Evolutionary conservation across 371 early-diverging fungal genomes (phyloP).

Genomic region (Phascolomyces articulosus): DNA sequence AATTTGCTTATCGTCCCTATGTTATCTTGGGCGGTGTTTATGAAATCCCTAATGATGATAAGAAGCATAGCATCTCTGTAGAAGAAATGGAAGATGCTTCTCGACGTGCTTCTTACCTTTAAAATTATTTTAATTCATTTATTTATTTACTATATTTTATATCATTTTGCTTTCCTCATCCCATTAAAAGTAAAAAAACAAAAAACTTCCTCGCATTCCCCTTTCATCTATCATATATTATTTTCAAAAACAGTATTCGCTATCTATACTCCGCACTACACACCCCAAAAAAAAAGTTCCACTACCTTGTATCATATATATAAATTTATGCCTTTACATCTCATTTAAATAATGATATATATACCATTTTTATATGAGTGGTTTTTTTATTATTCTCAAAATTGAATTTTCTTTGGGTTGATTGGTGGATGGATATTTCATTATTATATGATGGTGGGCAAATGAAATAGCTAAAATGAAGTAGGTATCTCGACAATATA

Average conservation of each 20-base stretch:
- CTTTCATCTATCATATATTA: no score
- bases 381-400: background rate
- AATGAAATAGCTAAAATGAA: no score
- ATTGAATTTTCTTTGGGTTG: background rate
- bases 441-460: no score
- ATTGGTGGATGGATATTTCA: background rate
- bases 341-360: constrained; percentile 1
- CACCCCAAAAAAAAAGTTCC: no score
- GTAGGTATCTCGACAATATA: no score
- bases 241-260: no score
- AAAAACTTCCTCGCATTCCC: no score
- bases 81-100: constrained; percentile 46
- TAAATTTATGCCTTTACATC: background rate
- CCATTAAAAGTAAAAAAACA: no score
- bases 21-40: constrained; percentile 65
- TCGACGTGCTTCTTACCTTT: constrained; percentile 30
- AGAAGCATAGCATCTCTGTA: constrained; percentile 40
- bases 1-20: constrained; percentile 64
- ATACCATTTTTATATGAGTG: background rate
- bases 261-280: no score
- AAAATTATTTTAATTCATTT: background rate
- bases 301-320: background rate
- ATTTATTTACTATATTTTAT: no score
- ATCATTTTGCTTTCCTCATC: background rate
- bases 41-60: constrained; percentile 55